Conservation (phyloP, 805 yeast species). For the Candida ulmi region DNA sequence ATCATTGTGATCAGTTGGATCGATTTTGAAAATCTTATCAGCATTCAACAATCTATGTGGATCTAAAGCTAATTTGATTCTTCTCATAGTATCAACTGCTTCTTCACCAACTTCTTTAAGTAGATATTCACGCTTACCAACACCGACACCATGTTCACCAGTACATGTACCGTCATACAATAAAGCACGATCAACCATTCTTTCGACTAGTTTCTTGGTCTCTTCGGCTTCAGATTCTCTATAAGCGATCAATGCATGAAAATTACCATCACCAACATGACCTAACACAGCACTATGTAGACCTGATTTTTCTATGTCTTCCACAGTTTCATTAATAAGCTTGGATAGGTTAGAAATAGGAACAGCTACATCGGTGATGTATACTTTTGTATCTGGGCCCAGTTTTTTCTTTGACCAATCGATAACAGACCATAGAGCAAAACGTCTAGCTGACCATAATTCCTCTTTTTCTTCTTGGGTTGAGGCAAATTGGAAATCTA, state of each 20-base stretch:
- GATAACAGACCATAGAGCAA: constrained; percentile 58
- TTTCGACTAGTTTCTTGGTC: constrained; percentile 46
- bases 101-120: constrained; percentile 60
- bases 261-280: constrained; percentile 83
- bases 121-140: constrained; percentile 63
- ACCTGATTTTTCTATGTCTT: constrained; percentile 48
- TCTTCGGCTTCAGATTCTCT: constrained; percentile 41
- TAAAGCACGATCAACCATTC: constrained; percentile 63
- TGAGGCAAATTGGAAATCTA: constrained; percentile 58
- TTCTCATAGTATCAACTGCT: constrained; percentile 69
- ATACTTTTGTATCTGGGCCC: constrained; percentile 44
- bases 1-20: constrained; percentile 38
- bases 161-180: constrained; percentile 77
- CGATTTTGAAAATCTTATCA: constrained; percentile 70
- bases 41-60: constrained; percentile 73
- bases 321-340: constrained; percentile 57
- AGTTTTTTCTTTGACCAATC: constrained; percentile 52
- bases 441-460: constrained; percentile 73
- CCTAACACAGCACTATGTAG: constrained; percentile 60
- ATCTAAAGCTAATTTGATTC: constrained; percentile 64
- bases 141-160: constrained; percentile 86
- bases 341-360: constrained; percentile 64
- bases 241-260: constrained; percentile 63
- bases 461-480: constrained; percentile 57
- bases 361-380: constrained; percentile 83